Conservation (phyloP, 345 rosid species). For the Brassica cretica region DNA sequence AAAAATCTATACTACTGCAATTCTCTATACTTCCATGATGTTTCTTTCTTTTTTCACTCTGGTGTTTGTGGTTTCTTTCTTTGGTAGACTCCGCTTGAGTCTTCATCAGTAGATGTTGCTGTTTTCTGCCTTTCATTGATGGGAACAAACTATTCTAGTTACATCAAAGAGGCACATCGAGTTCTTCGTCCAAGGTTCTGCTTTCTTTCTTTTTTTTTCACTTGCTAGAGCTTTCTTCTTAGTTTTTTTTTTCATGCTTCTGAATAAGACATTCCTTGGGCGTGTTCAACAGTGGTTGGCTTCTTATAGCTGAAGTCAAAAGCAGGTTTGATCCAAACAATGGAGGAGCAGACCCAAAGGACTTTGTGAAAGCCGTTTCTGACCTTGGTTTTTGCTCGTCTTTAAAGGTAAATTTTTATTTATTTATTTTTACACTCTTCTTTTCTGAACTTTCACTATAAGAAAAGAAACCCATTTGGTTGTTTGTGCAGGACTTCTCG, state of each 20-base stretch:
- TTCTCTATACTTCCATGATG: neutral
- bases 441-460: slow-evolving; percentile 6
- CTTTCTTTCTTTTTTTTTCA: neutral
- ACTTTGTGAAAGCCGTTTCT: slow-evolving; percentile 67
- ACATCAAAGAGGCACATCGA: slow-evolving; percentile 75
- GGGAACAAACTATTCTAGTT: slow-evolving; percentile 85
- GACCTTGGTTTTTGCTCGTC: slow-evolving; percentile 68
- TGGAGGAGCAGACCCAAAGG: slow-evolving; percentile 85
- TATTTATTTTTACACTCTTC: neutral
- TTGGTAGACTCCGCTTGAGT: slow-evolving; percentile 66
- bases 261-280: neutral
- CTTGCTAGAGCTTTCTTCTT: neutral
- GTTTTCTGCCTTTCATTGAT: slow-evolving; percentile 94
- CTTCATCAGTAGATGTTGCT: slow-evolving; percentile 74
- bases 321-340: slow-evolving; percentile 91
- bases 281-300: slow-evolving; percentile 68
- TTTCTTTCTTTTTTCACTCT: neutral
- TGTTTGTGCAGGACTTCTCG: slow-evolving; percentile 63
- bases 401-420: slow-evolving; percentile 46
- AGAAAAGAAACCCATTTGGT: slow-evolving; percentile 3
- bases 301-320: slow-evolving; percentile 93
- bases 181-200: slow-evolving; percentile 86
- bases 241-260: neutral
- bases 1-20: neutral
- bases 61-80: slow-evolving; percentile 9